Conservation (phyloP, 1,139 yeast genomes). For the Kurtzmaniella quercitrusa region DNA sequence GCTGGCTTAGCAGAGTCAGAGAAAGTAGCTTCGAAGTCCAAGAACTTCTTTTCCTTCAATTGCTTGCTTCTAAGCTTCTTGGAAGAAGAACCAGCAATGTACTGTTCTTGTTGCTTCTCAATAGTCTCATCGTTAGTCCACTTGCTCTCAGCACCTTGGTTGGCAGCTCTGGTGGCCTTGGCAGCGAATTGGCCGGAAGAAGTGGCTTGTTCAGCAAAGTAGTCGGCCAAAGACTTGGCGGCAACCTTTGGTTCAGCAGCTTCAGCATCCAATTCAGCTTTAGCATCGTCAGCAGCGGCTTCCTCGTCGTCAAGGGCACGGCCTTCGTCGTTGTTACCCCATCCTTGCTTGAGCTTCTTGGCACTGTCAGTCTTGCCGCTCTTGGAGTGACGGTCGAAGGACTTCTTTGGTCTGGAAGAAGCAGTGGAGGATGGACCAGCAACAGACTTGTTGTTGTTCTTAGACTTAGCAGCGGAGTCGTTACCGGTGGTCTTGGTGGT, state of each 20-base stretch:
- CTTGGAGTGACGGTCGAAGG: constrained; percentile 81
- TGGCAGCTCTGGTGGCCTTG: constrained; percentile 49
- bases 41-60: constrained; percentile 63
- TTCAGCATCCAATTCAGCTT: constrained; percentile 37
- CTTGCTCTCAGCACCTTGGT: constrained; percentile 56
- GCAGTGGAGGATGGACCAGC: constrained; percentile 54
- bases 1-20: constrained; percentile 37
- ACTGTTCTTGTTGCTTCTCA: constrained; percentile 55
- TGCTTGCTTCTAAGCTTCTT: constrained; percentile 63
- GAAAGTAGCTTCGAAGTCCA: constrained; percentile 64
- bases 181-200: constrained; percentile 43
- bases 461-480: constrained; percentile 84
- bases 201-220: constrained; percentile 59
- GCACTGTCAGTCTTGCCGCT: constrained; percentile 77
- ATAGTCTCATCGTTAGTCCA: constrained; percentile 63
- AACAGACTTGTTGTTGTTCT: constrained; percentile 67
- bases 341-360: constrained; percentile 75
- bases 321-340: constrained; percentile 72
- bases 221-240: constrained; percentile 67
- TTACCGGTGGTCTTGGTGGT: constrained; percentile 71
- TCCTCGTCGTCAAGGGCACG: constrained; percentile 58
- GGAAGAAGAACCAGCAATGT: constrained; percentile 50
- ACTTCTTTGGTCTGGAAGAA: constrained; percentile 58
- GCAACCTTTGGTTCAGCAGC: constrained; percentile 42
- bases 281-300: constrained; percentile 63